Conservation (phyloP, 1,139 yeast genomes). For the Lizanozyma gosingica region DNA sequence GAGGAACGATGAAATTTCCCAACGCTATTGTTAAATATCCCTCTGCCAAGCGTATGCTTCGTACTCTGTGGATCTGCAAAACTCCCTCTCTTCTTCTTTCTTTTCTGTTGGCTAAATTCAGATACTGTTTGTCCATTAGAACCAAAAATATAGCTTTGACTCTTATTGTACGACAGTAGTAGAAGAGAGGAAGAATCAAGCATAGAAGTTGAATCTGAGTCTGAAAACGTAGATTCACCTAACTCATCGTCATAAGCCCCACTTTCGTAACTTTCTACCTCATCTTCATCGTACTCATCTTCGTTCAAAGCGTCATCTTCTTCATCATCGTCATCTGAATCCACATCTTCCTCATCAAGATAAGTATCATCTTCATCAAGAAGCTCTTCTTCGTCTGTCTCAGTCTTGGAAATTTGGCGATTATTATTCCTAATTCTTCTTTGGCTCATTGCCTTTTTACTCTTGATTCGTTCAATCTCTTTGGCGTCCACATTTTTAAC, state of each 20-base stretch:
- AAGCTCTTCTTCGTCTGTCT: background rate
- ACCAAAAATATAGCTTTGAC: background rate
- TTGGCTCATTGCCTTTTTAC: background rate
- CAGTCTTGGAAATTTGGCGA: background rate
- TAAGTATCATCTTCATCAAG: constrained; percentile 1
- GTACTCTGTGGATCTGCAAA: background rate
- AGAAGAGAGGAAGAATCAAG: background rate
- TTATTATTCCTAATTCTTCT: no score
- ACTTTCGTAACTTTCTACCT: background rate
- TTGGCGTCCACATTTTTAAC: constrained; percentile 6
- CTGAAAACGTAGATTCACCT: background rate
- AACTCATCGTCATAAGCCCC: background rate
- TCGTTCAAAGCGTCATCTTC: constrained; percentile 3
- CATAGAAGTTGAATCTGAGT: background rate
- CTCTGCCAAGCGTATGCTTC: background rate
- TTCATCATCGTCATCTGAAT: constrained; percentile 3
- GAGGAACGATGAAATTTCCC: background rate
- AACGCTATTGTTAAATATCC: background rate
- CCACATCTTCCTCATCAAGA: constrained; percentile 4
- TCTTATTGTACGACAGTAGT: background rate
- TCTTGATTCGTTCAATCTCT: background rate
- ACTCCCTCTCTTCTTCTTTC: background rate
- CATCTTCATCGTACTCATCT: constrained; percentile 1
- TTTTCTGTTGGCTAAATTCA: background rate
- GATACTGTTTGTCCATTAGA: background rate